Base-by-base conservation (phyloP, 2,329 filamentous ascomycete genomes). In the Boeremia lycopersici region DNA sequence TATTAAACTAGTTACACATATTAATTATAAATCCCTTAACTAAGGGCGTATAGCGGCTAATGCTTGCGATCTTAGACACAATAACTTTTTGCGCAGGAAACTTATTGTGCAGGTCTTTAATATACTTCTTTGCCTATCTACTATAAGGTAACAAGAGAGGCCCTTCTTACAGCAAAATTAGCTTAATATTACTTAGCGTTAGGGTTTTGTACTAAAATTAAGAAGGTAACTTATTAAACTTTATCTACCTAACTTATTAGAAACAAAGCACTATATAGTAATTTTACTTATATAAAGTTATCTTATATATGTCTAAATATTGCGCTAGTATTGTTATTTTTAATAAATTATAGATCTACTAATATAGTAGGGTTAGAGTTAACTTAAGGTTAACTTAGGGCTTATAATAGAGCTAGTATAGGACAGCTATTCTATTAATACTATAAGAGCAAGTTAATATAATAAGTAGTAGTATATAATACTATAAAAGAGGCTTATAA, bases 351-450 rank as follows among this genome's bases (percentile, higher is more conserved):
- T 10, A 35, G 19, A 15, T 45, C n/a, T 35, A 28, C 23, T 28
- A 36, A 35, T 35, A 6, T 3, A 35, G 23, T 45, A 45, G 31
- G 13, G 42, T 43, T 43, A 43, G 19, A 13, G 40, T 43, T 43
- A 40, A 41, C 40, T 43, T 43, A 43, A n/a, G 40, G 40, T 43
- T 43, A 43, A 44, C 28, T 36, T 46, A 46, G 23, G 8, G 31
- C 19, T 46, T 28, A n/a, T 26, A 39, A 47, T 47, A 19, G 44
- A 47, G 44, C 44, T 47, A 47, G 44, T 38, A 11, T 47, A 30
- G 44, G 15, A 47, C 15, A 47, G 44, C 34, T n/a, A 8, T 47
- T n/a, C 25, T 39, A 12, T 39, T 39, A 47, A 39, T 6, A 47
- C 44, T 19, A 38, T 12, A 47, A 47, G 26, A 39, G 44, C 5